Base-by-base conservation (phyloP, 257 asterid species). In the Solanum pimpinellifolium region DNA sequence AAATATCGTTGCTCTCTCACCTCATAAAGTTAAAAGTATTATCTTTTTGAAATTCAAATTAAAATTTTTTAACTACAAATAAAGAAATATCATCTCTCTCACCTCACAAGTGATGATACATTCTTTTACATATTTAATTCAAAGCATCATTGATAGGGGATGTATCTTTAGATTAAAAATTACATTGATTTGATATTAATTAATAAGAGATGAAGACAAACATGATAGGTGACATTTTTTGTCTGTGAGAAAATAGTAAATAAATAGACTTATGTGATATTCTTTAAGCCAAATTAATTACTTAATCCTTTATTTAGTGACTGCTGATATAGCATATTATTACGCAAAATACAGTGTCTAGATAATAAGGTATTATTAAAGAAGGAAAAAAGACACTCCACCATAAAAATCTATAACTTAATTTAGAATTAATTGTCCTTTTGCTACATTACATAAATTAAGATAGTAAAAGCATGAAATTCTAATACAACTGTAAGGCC, bases 311-410 rank as follows among this genome's bases (percentile, higher is more conserved):
- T 47, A 27, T 11, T 47, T 20, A 80, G 44, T 47, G 85, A 80
- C 16, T 47, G 8, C n/a, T 15, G 9, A 78, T 15, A 46, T 6
- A 44, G 1, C 39, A 78, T 27, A 77, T 68, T 25, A 13, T 78
- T 44, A 25, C 25, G n/a, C 65, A 2, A 78, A 78, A 15, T 78
- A 78, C 10, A 25, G 41, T 46, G 41, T 78, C 23, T 78, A 44
- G n/a, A 25, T 44, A 78, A 46, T 44, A 46, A 77, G 46, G 83
- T 77, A 77, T 44, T 77, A 77, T 14, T 73, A 73, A 73, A 73
- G 29, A 73, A 20, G 81, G 81, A 37, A 73, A 73, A 73, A 73
- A 2, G 81, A 73, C 11, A 73, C 49, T 73, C 49, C 81, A 37
- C 18, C 10, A 37, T 37, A 73, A 37, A 73, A 73, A 39, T 72